Conservation (phyloP, 192 early-diverging fungal genomes). For the Coemansia asiatica region DNA sequence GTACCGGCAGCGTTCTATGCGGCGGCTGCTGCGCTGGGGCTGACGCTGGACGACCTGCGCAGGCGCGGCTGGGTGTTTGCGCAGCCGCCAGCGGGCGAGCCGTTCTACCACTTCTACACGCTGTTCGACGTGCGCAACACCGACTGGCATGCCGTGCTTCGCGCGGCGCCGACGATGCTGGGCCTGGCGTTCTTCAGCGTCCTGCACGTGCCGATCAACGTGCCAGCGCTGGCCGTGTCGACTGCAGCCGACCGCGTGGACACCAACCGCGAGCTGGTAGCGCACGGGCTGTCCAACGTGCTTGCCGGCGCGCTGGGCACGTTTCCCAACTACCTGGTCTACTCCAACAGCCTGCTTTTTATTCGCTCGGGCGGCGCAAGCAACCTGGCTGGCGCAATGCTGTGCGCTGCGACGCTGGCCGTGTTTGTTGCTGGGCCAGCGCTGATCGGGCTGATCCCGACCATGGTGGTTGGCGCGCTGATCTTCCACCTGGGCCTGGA, state of each 20-base stretch:
- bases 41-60: slow-evolving; percentile 68
- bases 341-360: slow-evolving; percentile 89
- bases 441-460: slow-evolving; percentile 90
- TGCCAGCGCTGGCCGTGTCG: slow-evolving; percentile 90
- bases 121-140: slow-evolving; percentile 61
- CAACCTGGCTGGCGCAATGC: slow-evolving; percentile 80
- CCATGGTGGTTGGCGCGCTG: slow-evolving; percentile 89
- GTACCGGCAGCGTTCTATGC: slow-evolving; percentile 79
- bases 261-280: slow-evolving; percentile 87
- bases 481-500: slow-evolving; percentile 98
- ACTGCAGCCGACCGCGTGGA: slow-evolving; percentile 85
- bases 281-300: slow-evolving; percentile 89
- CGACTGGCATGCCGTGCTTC: slow-evolving; percentile 65
- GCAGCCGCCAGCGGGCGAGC: slow-evolving; percentile 67
- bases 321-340: slow-evolving; percentile 89
- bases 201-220: slow-evolving; percentile 96
- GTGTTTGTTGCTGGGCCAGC: slow-evolving; percentile 82
- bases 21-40: slow-evolving; percentile 59
- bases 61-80: slow-evolving; percentile 81
- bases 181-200: slow-evolving; percentile 95
- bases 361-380: slow-evolving; percentile 90
- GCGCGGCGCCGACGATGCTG: slow-evolving; percentile 85
- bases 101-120: slow-evolving; percentile 88
- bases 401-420: slow-evolving; percentile 69
- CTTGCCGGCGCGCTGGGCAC: slow-evolving; percentile 75